A percentile compares a stretch with the other conserved stretches of the same genome.
phyloP scores from a whole-genome alignment of 805 yeast genomes.

The Hanseniaspora lindneri region DNA sequence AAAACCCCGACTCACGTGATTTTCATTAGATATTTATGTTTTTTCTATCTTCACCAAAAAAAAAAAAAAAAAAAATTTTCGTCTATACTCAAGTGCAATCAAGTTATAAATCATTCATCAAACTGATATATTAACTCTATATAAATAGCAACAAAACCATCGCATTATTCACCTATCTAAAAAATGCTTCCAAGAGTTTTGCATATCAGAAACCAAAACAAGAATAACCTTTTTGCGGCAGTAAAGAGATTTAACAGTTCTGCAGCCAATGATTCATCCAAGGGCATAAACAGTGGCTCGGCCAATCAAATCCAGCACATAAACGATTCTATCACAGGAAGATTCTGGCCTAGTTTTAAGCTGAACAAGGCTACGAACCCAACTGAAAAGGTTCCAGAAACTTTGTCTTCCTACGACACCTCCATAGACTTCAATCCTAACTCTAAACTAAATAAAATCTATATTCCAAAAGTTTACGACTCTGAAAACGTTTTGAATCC shows the following conservation, averaged over 20 bases:
- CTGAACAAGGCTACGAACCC: neutral
- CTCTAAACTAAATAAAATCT: neutral
- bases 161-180: too few relatives aligned
- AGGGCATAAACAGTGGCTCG: neutral
- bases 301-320: neutral
- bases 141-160: too few relatives aligned
- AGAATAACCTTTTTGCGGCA: neutral
- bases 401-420: neutral
- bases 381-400: neutral
- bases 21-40: too few relatives aligned
- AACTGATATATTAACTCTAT: too few relatives aligned
- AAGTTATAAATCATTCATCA: too few relatives aligned
- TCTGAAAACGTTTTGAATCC: slow-evolving; percentile 1
- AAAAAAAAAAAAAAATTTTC: too few relatives aligned
- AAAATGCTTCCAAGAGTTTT: too few relatives aligned
- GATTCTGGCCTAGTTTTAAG: slow-evolving; percentile 1
- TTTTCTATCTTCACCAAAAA: too few relatives aligned
- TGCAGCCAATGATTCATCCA: neutral
- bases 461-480: neutral
- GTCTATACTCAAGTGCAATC: too few relatives aligned
- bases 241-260: slow-evolving; percentile 6
- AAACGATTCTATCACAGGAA: neutral
- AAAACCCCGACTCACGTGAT: too few relatives aligned
- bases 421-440: neutral
- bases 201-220: neutral